Evolutionary conservation across 768 basidiomycete genomes (phyloP).

Genomic region (Butyriboletus loyo): DNA sequence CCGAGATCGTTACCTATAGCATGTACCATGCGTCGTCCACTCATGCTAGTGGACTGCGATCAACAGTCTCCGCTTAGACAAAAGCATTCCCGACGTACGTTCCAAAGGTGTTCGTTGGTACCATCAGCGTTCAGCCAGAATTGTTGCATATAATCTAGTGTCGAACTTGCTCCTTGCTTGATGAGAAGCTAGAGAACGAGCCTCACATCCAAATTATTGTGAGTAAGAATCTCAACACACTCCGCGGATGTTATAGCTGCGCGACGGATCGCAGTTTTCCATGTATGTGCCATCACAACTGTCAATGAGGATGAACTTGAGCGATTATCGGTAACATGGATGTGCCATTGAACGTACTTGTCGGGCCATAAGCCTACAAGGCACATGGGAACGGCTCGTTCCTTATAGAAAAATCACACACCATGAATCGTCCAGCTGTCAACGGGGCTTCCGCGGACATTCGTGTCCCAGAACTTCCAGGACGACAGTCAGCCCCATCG

Average conservation of each 20-base stretch:
- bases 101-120: slow-evolving; percentile 65
- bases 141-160: slow-evolving; percentile 57
- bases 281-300: slow-evolving; percentile 53
- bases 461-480: slow-evolving; percentile 70
- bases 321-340: background rate
- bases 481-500: slow-evolving; percentile 1
- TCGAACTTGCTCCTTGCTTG: slow-evolving; percentile 52
- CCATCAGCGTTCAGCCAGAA: slow-evolving; percentile 65
- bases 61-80: background rate
- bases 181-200: slow-evolving; percentile 45
- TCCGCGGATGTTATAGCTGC: slow-evolving; percentile 43
- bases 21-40: slow-evolving; percentile 67
- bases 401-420: slow-evolving; percentile 23
- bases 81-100: slow-evolving; percentile 38
- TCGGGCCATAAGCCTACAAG: slow-evolving; percentile 64
- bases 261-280: slow-evolving; percentile 39
- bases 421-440: slow-evolving; percentile 78
- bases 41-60: slow-evolving; percentile 47
- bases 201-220: background rate
- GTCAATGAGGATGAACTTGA: background rate
- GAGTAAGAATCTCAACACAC: slow-evolving; percentile 27
- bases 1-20: slow-evolving; percentile 27
- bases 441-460: slow-evolving; percentile 57
- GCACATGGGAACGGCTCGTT: background rate
- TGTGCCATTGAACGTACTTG: slow-evolving; percentile 36